These are phyloP conservation scores for Volvox africanus DNA, from an alignment of 139 green algal species.

Conservation along the genomic window DNA sequence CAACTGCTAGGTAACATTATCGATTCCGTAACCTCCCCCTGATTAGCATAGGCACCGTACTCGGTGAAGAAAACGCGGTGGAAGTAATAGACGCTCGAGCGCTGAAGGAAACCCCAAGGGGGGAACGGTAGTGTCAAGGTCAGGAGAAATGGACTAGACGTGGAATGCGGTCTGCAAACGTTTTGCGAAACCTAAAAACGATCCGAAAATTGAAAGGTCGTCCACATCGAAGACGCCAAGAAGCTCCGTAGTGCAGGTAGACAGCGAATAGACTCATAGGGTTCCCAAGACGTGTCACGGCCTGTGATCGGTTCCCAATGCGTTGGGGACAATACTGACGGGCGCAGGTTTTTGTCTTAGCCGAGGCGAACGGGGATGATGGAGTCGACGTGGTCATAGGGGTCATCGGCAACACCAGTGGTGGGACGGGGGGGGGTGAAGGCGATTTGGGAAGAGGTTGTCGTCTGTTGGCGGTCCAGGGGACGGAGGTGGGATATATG, in stretches of 20 bases:
- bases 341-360: neutral
- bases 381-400: neutral
- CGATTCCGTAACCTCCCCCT: no score
- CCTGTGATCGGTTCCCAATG: neutral
- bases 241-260: neutral
- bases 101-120: no score
- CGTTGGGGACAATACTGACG: neutral
- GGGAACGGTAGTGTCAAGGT: no score
- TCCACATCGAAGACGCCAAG: neutral
- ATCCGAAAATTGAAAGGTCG: neutral
- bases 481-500: conserved; percentile 40
- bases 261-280: neutral
- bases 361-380: neutral
- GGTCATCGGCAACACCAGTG: no score
- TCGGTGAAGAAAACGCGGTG: no score
- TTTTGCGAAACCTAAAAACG: neutral
- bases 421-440: neutral
- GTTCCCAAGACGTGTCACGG: neutral
- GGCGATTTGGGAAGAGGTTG: conserved; percentile 20
- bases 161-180: neutral
- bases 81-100: no score
- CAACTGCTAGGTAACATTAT: no score
- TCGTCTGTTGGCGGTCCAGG: conserved; percentile 12
- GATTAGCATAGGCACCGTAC: no score
- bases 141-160: neutral